Evolutionary conservation across 495 filamentous ascomycete species (phyloP).

Genomic region (Symbiotaphrina buchneri): DNA sequence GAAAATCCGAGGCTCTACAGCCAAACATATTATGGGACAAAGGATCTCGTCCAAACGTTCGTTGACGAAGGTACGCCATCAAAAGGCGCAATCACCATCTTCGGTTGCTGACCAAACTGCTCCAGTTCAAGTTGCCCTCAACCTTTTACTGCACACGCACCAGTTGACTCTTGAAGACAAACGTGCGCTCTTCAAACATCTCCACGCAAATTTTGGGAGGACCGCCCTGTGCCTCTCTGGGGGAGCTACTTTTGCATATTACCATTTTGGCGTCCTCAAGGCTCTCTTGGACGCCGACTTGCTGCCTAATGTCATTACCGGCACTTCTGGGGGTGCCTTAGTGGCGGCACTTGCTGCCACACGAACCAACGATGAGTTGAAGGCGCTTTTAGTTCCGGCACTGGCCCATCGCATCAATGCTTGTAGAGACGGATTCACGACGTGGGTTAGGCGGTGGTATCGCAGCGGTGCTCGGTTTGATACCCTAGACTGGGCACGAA

Average conservation of each 20-base stretch:
- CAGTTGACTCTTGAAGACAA: constrained; percentile 52
- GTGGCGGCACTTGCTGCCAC: constrained; percentile 79
- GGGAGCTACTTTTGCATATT: constrained; percentile 91
- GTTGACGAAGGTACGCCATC: constrained; percentile 54
- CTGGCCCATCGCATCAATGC: constrained; percentile 68
- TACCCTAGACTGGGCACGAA: constrained; percentile 70
- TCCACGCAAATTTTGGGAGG: constrained; percentile 77
- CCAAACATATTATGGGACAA: constrained; percentile 92
- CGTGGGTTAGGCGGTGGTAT: constrained; percentile 73
- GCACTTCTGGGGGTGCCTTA: constrained; percentile 82
- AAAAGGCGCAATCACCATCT: no score
- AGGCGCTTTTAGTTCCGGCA: constrained; percentile 62
- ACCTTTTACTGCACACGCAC: constrained; percentile 40
- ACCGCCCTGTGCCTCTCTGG: constrained; percentile 85
- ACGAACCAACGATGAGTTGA: constrained; percentile 76
- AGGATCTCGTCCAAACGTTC: constrained; percentile 72
- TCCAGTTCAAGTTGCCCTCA: constrained; percentile 27
- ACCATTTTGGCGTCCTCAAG: constrained; percentile 86
- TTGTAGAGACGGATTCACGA: constrained; percentile 52
- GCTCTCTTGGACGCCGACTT: constrained; percentile 73
- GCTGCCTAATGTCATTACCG: constrained; percentile 83
- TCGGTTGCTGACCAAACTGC: no score
- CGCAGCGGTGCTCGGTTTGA: constrained; percentile 86
- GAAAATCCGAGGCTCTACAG: constrained; percentile 87
- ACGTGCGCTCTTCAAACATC: constrained; percentile 61